phyloP scores from a whole-genome alignment of 768 basidiomycete genomes.

The Nidularia pulvinata region DNA sequence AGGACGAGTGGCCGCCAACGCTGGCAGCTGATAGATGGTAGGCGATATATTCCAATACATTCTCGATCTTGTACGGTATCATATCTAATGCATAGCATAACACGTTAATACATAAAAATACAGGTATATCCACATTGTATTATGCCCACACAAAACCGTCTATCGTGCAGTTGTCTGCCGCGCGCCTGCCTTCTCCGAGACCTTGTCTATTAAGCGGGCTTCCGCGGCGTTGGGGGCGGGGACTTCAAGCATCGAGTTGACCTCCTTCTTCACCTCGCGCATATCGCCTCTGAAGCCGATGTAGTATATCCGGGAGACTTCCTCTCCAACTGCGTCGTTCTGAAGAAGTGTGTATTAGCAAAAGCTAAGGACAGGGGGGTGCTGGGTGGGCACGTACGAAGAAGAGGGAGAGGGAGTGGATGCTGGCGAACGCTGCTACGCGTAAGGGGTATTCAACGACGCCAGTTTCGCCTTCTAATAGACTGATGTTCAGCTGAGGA shows the following conservation, averaged over 20 bases:
- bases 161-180: conserved; percentile 66
- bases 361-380: conserved; percentile 1
- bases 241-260: conserved; percentile 65
- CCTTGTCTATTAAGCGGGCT: conserved; percentile 59
- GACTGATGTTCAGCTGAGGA: conserved; percentile 70
- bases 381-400: conserved; percentile 55
- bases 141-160: background rate
- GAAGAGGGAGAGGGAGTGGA: conserved; percentile 74
- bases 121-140: background rate
- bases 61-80: background rate
- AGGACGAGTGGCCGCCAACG: background rate
- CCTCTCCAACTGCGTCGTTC: conserved; percentile 70
- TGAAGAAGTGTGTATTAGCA: conserved; percentile 19
- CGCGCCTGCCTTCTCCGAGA: conserved; percentile 54
- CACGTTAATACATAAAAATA: background rate
- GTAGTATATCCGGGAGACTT: conserved; percentile 70
- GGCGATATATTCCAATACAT: background rate
- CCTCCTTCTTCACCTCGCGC: conserved; percentile 51
- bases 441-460: conserved; percentile 80
- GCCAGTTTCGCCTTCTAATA: conserved; percentile 68
- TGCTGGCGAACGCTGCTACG: conserved; percentile 73
- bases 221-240: conserved; percentile 84
- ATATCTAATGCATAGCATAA: background rate
- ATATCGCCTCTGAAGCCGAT: conserved; percentile 84
- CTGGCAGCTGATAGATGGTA: background rate